Evolutionary conservation across 2,329 filamentous ascomycete genomes (phyloP).

Genomic region (Colletotrichum godetiae): DNA sequence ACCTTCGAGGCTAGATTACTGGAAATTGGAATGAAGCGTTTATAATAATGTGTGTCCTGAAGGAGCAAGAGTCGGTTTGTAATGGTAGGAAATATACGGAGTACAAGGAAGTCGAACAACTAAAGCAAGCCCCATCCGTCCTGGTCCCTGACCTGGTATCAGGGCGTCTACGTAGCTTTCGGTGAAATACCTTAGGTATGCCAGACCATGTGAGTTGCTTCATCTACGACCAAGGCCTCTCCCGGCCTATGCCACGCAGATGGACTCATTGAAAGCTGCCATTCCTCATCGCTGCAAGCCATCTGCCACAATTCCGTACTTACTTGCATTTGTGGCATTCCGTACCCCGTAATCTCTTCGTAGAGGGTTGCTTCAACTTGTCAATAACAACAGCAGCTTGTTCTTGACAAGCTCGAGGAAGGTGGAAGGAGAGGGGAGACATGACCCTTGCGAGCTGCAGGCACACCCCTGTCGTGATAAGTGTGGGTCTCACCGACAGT

Average conservation of each 20-base stretch:
- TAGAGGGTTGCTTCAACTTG: no score
- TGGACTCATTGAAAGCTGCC: no score
- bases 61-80: not conserved
- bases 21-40: not conserved
- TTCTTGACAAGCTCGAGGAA: not conserved
- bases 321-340: no score
- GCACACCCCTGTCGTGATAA: slow-evolving; percentile 9
- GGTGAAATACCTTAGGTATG: no score
- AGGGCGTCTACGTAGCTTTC: not conserved
- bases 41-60: not conserved
- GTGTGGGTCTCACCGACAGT: not conserved
- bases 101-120: not conserved
- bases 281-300: no score
- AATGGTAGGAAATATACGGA: not conserved
- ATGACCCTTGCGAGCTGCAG: slow-evolving; percentile 6
- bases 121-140: not conserved
- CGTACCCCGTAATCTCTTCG: no score
- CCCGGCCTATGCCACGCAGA: no score
- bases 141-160: not conserved
- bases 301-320: no score
- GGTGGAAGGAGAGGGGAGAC: not conserved
- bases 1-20: not conserved
- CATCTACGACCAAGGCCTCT: not conserved
- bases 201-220: not conserved
- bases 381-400: not conserved